Percentiles rank a stretch among this genome's conserved stretches.
Evolutionary conservation across 257 asterid genomes (phyloP).

Genomic region (Penstemon newberryi): DNA sequence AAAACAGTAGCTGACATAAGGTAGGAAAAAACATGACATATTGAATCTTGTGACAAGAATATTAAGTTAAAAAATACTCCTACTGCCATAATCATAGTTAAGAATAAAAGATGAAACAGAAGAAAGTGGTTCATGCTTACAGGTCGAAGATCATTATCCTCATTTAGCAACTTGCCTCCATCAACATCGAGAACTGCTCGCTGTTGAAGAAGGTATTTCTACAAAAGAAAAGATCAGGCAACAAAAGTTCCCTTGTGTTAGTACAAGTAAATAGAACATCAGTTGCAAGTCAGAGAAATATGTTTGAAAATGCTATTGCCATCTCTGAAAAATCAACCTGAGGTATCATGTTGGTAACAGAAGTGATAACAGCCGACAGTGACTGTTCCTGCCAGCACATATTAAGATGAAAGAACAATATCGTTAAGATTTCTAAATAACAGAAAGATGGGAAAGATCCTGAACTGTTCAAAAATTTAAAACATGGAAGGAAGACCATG

Average conservation of each 20-base stretch:
- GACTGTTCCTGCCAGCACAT: slow-evolving; percentile 77
- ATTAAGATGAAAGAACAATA: slow-evolving; percentile 6
- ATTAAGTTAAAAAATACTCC: not conserved
- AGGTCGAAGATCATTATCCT: slow-evolving; percentile 87
- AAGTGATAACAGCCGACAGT: slow-evolving; percentile 84
- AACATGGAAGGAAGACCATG: slow-evolving; percentile 5
- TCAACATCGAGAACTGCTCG: slow-evolving; percentile 87
- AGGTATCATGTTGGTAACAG: slow-evolving; percentile 94
- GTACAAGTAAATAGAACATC: slow-evolving; percentile 18
- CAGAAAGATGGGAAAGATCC: not conserved
- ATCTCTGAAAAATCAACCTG: slow-evolving; percentile 61
- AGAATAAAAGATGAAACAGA: slow-evolving; percentile 17
- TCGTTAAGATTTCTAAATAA: slow-evolving; percentile 1
- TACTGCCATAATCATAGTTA: slow-evolving; percentile 12
- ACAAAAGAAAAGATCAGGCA: slow-evolving; percentile 28
- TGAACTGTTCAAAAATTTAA: slow-evolving; percentile 2
- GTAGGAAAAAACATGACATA: not conserved
- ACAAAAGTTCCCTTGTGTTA: slow-evolving; percentile 17
- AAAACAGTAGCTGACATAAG: slow-evolving; percentile 18
- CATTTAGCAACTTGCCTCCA: slow-evolving; percentile 91
- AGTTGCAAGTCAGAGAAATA: slow-evolving; percentile 11
- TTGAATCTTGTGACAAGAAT: slow-evolving; percentile 5
- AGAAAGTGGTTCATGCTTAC: slow-evolving; percentile 52
- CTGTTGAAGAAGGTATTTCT: slow-evolving; percentile 94
- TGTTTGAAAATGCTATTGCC: slow-evolving; percentile 19